Base-by-base conservation (phyloP, 345 rosid species). In the Capsella bursapastoris region DNA sequence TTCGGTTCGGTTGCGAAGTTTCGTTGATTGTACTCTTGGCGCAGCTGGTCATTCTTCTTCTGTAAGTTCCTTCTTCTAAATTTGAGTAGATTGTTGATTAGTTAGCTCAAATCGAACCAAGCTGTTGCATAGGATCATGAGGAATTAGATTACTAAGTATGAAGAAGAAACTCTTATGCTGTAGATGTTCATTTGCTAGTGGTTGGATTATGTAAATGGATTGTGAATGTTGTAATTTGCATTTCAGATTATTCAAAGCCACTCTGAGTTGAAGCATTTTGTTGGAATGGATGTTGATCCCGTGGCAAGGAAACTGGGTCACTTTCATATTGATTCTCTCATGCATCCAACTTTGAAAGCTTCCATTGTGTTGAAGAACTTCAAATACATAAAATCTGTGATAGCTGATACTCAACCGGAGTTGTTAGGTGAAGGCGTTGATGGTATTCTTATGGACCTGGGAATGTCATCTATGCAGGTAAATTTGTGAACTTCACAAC, bases 391-490 rank as follows among this genome's bases (percentile, higher is more conserved):
- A 9, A 89, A 85, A 70, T 79, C 90, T 13, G 80, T 79, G 3
- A 49, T 91, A 6, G 51, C 82, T 12, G 84, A 83, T 67, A 67
- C 84, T 50, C 88, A 87, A 70, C 81, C 68, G 3, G 68, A 72
- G 8, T 70, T 84, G 51, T 74, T 85, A 38, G 47, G 71, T 59
- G 74, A 79, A 2, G 96, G 96, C 49, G 88, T 91, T 37, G 90
- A 91, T 84, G 97, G 87, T 59, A 91, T 94, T 69, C 84, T 94
- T 44, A 88, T 94, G 98, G 98, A 94, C 84, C 83, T 91, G 15
- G 98, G 98, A 66, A 90, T 94, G 90, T 91, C 98, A 55, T 94
- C 98, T 9, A 94, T 94, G 97, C 98, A 94, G 98, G 98, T 93
- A 52, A 16, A 0, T 7, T 5, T 76, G 11, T 38, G 52, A 4